These are phyloP conservation scores for Wickerhamiella sergipiensis DNA, from an alignment of 805 yeast genomes.

Conservation along the genomic window DNA sequence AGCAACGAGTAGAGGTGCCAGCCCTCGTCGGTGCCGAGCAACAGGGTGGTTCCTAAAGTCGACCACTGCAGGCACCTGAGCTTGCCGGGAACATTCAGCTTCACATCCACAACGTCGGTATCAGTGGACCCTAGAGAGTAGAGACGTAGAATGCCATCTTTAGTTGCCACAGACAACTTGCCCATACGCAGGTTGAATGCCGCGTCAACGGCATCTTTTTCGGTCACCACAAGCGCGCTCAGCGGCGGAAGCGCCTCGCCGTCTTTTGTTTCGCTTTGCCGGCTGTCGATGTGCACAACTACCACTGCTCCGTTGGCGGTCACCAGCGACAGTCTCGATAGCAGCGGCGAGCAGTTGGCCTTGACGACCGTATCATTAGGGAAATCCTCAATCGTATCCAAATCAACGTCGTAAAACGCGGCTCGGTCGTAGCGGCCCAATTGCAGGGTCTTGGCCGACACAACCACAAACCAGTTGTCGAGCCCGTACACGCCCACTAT, in stretches of 20 bases:
- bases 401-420: conserved; percentile 9
- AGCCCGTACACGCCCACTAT: conserved; percentile 18
- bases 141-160: not conserved
- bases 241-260: not conserved
- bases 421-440: conserved; percentile 12
- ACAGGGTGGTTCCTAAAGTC: conserved; percentile 25
- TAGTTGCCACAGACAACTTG: conserved; percentile 27
- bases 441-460: conserved; percentile 15
- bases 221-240: conserved; percentile 5
- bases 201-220: conserved; percentile 13
- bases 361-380: conserved; percentile 2
- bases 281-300: not conserved
- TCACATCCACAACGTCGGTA: conserved; percentile 1
- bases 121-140: conserved; percentile 11
- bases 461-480: conserved; percentile 17
- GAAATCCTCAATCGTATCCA: conserved; percentile 9
- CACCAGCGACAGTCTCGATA: not conserved
- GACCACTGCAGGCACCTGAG: conserved; percentile 24
- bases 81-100: conserved; percentile 10
- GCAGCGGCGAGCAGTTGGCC: not conserved
- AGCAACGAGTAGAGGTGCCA: conserved; percentile 37
- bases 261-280: not conserved
- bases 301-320: not conserved
- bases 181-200: conserved; percentile 32
- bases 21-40: conserved; percentile 28